A percentile compares a stretch with the other conserved stretches of the same genome.
phyloP scores from a whole-genome alignment of 441 rosid species.

The Mallotus japonicus region DNA sequence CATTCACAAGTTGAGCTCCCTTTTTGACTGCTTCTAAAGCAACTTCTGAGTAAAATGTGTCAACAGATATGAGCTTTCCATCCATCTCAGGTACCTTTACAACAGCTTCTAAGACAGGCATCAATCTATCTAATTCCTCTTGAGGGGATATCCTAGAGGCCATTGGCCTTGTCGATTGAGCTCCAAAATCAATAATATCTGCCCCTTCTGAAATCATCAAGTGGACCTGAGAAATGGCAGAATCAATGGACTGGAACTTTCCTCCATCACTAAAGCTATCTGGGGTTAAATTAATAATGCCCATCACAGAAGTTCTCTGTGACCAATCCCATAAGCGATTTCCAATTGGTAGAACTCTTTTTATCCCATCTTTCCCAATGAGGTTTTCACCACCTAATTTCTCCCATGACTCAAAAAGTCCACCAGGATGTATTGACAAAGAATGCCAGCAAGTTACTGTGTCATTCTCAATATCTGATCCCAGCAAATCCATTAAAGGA shows the following conservation, averaged over 20 bases:
- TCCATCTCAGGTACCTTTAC: constrained; percentile 78
- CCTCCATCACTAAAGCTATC: constrained; percentile 99
- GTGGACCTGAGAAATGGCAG: constrained; percentile 68
- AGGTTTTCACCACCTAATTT: constrained; percentile 71
- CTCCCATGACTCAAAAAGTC: constrained; percentile 66
- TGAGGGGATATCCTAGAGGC: constrained; percentile 61
- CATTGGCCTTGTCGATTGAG: constrained; percentile 90
- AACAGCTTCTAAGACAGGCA: constrained; percentile 73
- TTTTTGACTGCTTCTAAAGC: constrained; percentile 75
- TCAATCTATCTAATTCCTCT: constrained; percentile 72
- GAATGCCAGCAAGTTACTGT: constrained; percentile 82
- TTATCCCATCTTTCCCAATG: constrained; percentile 73
- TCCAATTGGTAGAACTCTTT: constrained; percentile 77
- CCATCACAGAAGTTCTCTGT: constrained; percentile 69
- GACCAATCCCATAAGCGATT: constrained; percentile 80
- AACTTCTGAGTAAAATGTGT: constrained; percentile 84
- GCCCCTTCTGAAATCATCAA: constrained; percentile 75
- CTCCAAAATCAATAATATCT: constrained; percentile 84
- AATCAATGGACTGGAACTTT: constrained; percentile 55
- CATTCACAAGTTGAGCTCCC: constrained; percentile 87
- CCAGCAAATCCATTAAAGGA: constrained; percentile 80
- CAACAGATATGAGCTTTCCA: constrained; percentile 74
- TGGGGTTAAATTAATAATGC: constrained; percentile 86
- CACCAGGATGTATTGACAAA: constrained; percentile 47
- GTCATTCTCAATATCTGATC: constrained; percentile 59